These are phyloP conservation scores for Blastobotrys indianensis DNA, from an alignment of 1,139 yeast species.

Conservation along the genomic window DNA sequence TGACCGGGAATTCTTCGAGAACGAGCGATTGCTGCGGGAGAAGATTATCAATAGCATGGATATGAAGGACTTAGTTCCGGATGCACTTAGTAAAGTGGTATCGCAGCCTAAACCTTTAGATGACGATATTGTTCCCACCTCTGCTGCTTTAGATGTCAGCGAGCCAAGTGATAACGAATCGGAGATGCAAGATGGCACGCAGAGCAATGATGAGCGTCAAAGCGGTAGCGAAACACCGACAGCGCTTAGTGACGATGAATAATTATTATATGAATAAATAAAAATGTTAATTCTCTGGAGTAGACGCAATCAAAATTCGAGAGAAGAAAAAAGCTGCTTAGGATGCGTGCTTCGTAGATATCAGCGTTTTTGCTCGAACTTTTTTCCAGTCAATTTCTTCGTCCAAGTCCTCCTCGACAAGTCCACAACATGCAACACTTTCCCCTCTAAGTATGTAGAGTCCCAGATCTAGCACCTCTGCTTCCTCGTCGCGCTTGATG, in stretches of 20 bases:
- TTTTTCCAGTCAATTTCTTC: conserved; percentile 51
- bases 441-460: conserved; percentile 75
- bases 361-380: conserved; percentile 26
- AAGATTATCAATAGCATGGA: conserved; percentile 1
- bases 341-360: conserved; percentile 28
- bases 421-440: conserved; percentile 70
- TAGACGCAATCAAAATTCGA: neutral
- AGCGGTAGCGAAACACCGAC: too few relatives aligned
- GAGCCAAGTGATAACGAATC: neutral
- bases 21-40: conserved; percentile 36
- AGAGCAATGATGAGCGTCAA: too few relatives aligned
- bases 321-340: conserved; percentile 7
- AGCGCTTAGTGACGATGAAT: too few relatives aligned
- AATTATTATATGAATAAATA: neutral
- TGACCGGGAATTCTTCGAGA: conserved; percentile 48
- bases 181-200: neutral
- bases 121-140: neutral
- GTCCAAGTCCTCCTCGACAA: conserved; percentile 52
- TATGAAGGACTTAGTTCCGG: conserved; percentile 6
- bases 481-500: conserved; percentile 40
- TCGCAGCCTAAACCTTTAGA: neutral
- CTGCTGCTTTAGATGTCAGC: neutral
- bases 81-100: neutral
- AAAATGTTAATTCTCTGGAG: neutral
- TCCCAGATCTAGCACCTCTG: conserved; percentile 55